Base-by-base conservation (phyloP, 1,284 basidiomycete genomes). In the Neonothopanus nambi region DNA sequence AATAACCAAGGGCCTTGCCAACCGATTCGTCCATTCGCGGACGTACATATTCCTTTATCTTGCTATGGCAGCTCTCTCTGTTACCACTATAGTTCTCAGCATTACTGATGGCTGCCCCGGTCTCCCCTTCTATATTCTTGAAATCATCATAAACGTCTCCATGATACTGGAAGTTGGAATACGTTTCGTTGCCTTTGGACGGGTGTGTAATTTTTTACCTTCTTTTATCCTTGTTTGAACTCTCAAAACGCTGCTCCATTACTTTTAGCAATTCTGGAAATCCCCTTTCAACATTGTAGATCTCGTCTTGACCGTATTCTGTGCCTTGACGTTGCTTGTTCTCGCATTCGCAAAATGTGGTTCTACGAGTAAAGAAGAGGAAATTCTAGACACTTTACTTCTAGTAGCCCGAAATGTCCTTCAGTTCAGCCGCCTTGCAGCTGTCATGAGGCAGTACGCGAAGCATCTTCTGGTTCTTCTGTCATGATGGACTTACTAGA, bases 131-230 rank as follows among this genome's bases (percentile, higher is more conserved):
- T 96, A 94, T 68, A 76, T 96, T 30, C 78, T 98, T 60, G 95
- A 98, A 69, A 74, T 97, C 45, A 85, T 97, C 65, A 84, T 98
- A 68, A 98, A 98, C 65, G 77, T 81, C 0, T 79, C 92, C 7
- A 96, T 98, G 95, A 96, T 98, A 54, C 69, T 89, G 20, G 95
- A 98, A 74, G 95, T 98, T 15, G 78, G 79, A 1, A 89, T 95
- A 48, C 84, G 95, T 24, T 89, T 96, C 67, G 75, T 95, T 48
- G 95, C 95, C 1, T 91, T 96, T 63, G 94, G 94, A 57, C 81
- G 85, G 69, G 95, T 96, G 63, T 63, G 88, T 72, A 9, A 28
- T 5, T 11, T 33, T 33, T 33, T 18, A 42, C 2, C n/a, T 35
- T 37, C 44, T 26, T 17, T 39, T 37, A 20, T 2, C 36, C 17